Evolutionary conservation across 179 eudicot genomes (phyloP).

Genomic region (Patellifolia procumbens): DNA sequence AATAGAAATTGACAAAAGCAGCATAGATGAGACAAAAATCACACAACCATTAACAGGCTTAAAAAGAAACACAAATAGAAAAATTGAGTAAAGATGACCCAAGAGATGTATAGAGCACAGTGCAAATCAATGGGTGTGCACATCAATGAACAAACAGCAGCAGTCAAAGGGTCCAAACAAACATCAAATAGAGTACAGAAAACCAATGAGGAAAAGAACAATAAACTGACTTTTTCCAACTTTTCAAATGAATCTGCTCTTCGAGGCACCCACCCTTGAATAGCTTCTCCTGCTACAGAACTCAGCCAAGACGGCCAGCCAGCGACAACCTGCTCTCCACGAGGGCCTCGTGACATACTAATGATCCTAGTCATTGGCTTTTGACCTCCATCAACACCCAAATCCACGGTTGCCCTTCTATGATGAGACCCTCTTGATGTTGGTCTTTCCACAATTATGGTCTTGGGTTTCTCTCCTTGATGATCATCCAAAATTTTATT

Average conservation of each 20-base stretch:
- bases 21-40: not conserved
- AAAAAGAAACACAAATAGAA: not conserved
- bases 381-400: slow-evolving; percentile 38
- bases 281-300: slow-evolving; percentile 55
- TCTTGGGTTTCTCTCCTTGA: slow-evolving; percentile 26
- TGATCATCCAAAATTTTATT: slow-evolving; percentile 25
- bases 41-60: not conserved
- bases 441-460: slow-evolving; percentile 43
- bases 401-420: slow-evolving; percentile 47
- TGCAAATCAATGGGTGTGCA: slow-evolving; percentile 11
- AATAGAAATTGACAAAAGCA: not conserved
- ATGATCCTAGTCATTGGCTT: slow-evolving; percentile 30
- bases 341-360: slow-evolving; percentile 29
- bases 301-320: slow-evolving; percentile 64
- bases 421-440: slow-evolving; percentile 38
- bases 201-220: not conserved
- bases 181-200: not conserved
- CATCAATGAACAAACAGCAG: not conserved
- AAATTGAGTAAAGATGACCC: not conserved
- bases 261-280: slow-evolving; percentile 59
- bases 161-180: not conserved
- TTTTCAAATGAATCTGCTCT: slow-evolving; percentile 52
- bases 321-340: slow-evolving; percentile 40
- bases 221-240: slow-evolving; percentile 46
- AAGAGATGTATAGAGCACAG: not conserved